phyloP scores from a whole-genome alignment of 1,139 yeast genomes.

The Protomyces pachydermus region DNA sequence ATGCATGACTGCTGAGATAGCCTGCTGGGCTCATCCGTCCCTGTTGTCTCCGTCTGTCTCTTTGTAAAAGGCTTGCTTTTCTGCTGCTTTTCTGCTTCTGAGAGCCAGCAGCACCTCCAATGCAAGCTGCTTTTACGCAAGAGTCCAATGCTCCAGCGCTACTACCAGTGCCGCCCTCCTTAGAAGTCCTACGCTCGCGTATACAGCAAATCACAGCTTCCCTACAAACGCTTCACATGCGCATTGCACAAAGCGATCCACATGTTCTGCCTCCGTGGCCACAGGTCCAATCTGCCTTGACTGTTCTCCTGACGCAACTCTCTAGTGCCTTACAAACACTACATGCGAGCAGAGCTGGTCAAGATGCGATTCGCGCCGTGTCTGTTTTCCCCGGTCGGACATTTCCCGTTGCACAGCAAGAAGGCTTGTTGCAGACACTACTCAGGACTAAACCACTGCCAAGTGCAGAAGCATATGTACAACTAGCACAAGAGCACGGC shows the following conservation, averaged over 20 bases:
- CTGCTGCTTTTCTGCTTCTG: too few relatives aligned
- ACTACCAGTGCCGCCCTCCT: constrained; percentile 17
- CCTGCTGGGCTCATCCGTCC: too few relatives aligned
- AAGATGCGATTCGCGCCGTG: constrained; percentile 15
- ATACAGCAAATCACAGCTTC: constrained; percentile 24
- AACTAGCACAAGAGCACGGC: not conserved
- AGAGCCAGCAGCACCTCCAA: too few relatives aligned
- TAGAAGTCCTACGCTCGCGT: constrained; percentile 15
- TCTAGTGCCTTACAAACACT: constrained; percentile 12
- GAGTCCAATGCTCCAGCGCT: not conserved
- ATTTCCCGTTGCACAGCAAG: constrained; percentile 80
- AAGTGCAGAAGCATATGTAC: constrained; percentile 74
- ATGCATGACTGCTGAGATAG: too few relatives aligned
- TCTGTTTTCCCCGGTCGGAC: constrained; percentile 62
- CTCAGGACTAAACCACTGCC: constrained; percentile 82
- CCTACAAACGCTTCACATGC: constrained; percentile 11
- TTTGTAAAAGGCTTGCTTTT: too few relatives aligned
- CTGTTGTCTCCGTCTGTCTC: too few relatives aligned
- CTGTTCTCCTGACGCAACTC: constrained; percentile 16
- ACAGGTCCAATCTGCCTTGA: constrained; percentile 12
- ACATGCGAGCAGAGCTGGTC: not conserved
- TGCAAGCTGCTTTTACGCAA: too few relatives aligned
- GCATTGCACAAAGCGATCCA: not conserved
- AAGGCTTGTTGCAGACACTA: constrained; percentile 73
- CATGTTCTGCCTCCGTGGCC: constrained; percentile 13